Evolutionary conservation across 495 filamentous ascomycete species (phyloP).

Genomic region (Parathielavia appendiculata): DNA sequence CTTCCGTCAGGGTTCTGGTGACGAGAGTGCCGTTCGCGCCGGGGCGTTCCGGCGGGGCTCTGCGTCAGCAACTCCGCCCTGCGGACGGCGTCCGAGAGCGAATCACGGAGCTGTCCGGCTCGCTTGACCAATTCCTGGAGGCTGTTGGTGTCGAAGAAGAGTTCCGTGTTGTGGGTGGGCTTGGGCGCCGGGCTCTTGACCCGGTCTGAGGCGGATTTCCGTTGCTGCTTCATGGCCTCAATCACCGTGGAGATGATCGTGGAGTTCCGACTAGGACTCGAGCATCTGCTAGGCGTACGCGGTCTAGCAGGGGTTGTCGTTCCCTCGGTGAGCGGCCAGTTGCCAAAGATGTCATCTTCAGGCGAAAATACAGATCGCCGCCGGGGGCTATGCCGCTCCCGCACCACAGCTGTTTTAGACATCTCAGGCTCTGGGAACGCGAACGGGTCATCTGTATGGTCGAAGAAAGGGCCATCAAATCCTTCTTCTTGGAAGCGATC

Average conservation of each 20-base stretch:
- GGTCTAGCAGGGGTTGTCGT: conserved; percentile 29
- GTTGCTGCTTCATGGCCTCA: conserved; percentile 72
- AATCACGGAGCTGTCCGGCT: conserved; percentile 68
- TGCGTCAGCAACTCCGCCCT: conserved; percentile 69
- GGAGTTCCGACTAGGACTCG: conserved; percentile 38
- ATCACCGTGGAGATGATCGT: conserved; percentile 69
- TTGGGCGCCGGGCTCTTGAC: conserved; percentile 41
- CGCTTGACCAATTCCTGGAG: conserved; percentile 81
- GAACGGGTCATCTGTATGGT: conserved; percentile 33
- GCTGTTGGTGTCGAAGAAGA: conserved; percentile 88
- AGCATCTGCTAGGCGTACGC: conserved; percentile 35
- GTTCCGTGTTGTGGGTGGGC: conserved; percentile 57
- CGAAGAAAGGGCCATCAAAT: conserved; percentile 37
- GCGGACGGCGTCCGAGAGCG: conserved; percentile 69
- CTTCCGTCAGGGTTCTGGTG: conserved; percentile 45
- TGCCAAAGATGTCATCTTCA: conserved; percentile 59
- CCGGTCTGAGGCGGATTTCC: conserved; percentile 38
- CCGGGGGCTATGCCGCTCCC: conserved; percentile 37
- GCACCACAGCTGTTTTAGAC: conserved; percentile 40
- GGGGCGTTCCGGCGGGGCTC: conserved; percentile 52
- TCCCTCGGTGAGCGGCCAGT: conserved; percentile 40
- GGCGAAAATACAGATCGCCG: conserved; percentile 56
- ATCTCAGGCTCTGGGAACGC: conserved; percentile 35
- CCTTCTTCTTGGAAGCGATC: conserved; percentile 60
- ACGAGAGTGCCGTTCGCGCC: conserved; percentile 24